Evolutionary conservation across 768 basidiomycete genomes (phyloP), one percentile per base, ranked within the genome.

Genomic region (Hygrophoropsis aurantiaca): DNA sequence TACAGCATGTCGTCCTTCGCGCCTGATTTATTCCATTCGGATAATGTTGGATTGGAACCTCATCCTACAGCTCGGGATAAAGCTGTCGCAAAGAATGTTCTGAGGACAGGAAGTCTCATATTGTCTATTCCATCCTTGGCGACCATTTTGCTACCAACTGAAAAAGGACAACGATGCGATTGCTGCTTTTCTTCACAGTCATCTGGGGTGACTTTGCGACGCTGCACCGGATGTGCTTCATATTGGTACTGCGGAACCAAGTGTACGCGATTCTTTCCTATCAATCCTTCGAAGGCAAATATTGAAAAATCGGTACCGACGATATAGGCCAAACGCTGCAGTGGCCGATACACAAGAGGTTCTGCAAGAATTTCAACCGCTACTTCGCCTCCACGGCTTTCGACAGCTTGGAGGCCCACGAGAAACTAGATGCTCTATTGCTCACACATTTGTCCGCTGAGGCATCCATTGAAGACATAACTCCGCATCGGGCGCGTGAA

Each of bases 241-340:
- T 87, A 84, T 58, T 89, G 80, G 78, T 92, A 92, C 58, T 92
- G 89, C 55, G 74, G 77, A 52, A 52, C 69, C 19, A 55, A 69
- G 62, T 92, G 89, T 90, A 61, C 63, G 79, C 57, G 43, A 42
- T 42, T 40, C 50, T 38, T 44, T 30, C 16, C 20, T 36, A 39
- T 43, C 27, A 50, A 23, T 46, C 42, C 20, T 49, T 35, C 44
- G 47, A n/a, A 7, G 24, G 8, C 25, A 23, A 34, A 27, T 25
- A 36, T 24, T 53, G 16, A 57, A n/a, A n/a, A n/a, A n/a, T n/a
- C n/a, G n/a, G n/a, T n/a, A n/a, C 40, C 35, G 25, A 37, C 19
- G 54, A 24, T 24, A 11, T 59, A 90, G 88, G 88, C 65, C 89
- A 92, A 59, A 66, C 47, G n/a, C 40, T 59, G 26, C 81, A 89